phyloP scores from a whole-genome alignment of 108 stramenopile genomes.

The Bacterosira constricta region DNA sequence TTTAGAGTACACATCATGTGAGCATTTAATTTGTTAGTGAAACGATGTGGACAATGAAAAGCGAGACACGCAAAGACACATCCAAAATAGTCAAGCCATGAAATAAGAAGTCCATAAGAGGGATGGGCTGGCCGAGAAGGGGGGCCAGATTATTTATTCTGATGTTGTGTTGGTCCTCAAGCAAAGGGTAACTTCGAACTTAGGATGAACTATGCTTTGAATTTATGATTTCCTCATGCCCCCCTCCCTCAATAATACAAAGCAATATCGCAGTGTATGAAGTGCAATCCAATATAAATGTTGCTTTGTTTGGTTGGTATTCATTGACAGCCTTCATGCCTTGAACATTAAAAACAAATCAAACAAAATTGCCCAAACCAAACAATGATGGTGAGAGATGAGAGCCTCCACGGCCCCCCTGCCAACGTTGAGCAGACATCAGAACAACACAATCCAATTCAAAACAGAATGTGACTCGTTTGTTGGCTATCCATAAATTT shows the following conservation, averaged over 20 bases:
- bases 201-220: constrained; percentile 74
- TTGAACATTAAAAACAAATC: too few relatives aligned
- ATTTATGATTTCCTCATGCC: constrained; percentile 48
- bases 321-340: too few relatives aligned
- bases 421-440: background rate
- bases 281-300: background rate
- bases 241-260: background rate
- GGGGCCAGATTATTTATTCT: constrained; percentile 63
- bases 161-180: constrained; percentile 61
- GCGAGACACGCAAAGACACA: background rate
- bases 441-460: too few relatives aligned
- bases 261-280: background rate
- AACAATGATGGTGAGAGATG: background rate
- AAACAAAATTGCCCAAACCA: background rate
- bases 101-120: too few relatives aligned
- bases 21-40: constrained; percentile 24
- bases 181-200: constrained; percentile 64
- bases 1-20: too few relatives aligned
- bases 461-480: too few relatives aligned
- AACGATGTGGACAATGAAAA: background rate
- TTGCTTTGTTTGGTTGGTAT: too few relatives aligned
- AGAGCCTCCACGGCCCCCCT: background rate
- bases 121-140: background rate
- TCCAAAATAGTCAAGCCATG: background rate
- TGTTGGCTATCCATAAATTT: too few relatives aligned